Evolutionary conservation across 768 basidiomycete genomes (phyloP).

Genomic region (Erythrobasidium yunnanense): DNA sequence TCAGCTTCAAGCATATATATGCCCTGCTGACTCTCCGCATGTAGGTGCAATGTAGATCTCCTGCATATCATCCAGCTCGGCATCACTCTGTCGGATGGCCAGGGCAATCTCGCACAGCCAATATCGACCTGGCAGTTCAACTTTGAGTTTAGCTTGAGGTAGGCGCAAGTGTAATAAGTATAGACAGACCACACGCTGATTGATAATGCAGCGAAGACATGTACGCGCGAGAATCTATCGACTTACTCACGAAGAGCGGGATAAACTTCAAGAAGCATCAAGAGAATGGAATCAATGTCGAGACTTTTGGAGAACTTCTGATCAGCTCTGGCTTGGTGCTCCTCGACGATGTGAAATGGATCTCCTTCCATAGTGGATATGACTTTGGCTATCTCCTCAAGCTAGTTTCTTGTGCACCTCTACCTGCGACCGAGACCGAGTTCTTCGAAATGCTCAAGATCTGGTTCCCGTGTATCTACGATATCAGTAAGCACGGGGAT

Average conservation of each 20-base stretch:
- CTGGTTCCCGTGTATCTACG: constrained; percentile 95
- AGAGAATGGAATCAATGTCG: constrained; percentile 78
- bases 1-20: not conserved
- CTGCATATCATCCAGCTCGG: constrained; percentile 97
- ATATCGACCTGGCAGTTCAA: constrained; percentile 98
- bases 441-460: constrained; percentile 76
- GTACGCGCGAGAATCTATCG: constrained; percentile 95
- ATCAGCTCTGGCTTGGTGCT: constrained; percentile 92
- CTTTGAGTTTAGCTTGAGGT: constrained; percentile 84
- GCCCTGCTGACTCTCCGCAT: not conserved
- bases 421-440: constrained; percentile 75
- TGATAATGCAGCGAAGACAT: constrained; percentile 68
- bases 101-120: constrained; percentile 78
- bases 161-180: constrained; percentile 37
- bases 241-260: constrained; percentile 84
- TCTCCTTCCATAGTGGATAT: constrained; percentile 97
- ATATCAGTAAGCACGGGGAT: constrained; percentile 53
- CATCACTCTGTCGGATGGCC: constrained; percentile 83
- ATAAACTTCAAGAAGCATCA: constrained; percentile 91
- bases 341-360: constrained; percentile 79
- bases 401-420: constrained; percentile 62
- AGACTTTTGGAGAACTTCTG: constrained; percentile 91
- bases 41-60: constrained; percentile 75
- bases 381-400: constrained; percentile 99
- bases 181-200: not conserved